Evolutionary conservation across 1,284 basidiomycete genomes (phyloP).

Genomic region (Naganishia sp.): DNA sequence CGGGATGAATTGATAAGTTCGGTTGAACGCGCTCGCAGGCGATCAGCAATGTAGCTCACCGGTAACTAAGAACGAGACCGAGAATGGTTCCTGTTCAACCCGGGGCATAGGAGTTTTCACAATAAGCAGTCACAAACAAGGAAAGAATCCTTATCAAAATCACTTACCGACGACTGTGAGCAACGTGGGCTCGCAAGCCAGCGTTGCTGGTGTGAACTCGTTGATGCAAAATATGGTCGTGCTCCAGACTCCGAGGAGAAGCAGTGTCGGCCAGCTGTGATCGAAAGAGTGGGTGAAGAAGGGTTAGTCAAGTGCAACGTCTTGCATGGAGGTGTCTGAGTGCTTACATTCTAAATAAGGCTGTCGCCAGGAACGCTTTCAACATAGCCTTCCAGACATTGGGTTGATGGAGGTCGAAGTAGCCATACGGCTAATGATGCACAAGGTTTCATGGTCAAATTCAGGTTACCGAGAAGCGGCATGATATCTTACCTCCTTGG

Average conservation of each 20-base stretch:
- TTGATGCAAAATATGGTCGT: constrained; percentile 45
- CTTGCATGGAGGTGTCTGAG: too few relatives aligned
- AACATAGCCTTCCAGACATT: constrained; percentile 25
- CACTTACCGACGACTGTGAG: constrained; percentile 47
- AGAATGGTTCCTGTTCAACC: constrained; percentile 43
- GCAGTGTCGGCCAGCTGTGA: constrained; percentile 46
- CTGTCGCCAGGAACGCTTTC: constrained; percentile 31
- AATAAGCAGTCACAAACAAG: not conserved
- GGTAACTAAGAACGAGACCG: constrained; percentile 49
- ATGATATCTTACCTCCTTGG: constrained; percentile 4
- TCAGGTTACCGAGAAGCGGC: not conserved
- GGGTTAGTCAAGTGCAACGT: not conserved
- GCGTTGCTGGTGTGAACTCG: constrained; percentile 39
- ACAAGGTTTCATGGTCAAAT: not conserved
- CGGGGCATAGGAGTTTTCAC: too few relatives aligned
- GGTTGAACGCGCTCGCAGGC: not conserved
- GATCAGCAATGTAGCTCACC: constrained; percentile 34
- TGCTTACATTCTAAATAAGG: constrained; percentile 29
- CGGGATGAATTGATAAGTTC: not conserved
- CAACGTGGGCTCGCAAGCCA: constrained; percentile 45
- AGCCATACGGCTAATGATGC: constrained; percentile 18
- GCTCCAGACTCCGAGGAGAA: constrained; percentile 48
- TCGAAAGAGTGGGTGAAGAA: not conserved
- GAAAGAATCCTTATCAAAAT: not conserved
- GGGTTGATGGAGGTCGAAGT: constrained; percentile 24